Percentiles rank a stretch among this genome's conserved stretches.
phyloP scores from a whole-genome alignment of 2,329 filamentous ascomycete genomes.

The Hypoxylon sp. region DNA sequence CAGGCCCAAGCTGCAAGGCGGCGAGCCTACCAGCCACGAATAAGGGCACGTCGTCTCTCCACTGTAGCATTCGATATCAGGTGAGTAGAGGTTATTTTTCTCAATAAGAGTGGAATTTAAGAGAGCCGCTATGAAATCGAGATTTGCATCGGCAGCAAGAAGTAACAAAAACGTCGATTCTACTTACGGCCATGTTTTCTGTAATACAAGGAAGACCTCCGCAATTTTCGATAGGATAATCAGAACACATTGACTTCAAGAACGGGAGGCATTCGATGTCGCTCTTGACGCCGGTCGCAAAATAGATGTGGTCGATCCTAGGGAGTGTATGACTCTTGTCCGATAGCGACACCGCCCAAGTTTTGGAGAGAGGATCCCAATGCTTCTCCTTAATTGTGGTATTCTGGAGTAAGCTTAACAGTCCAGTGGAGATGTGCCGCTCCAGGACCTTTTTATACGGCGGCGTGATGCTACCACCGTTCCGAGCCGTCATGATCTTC shows the following conservation, averaged over 20 bases:
- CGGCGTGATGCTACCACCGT: slow-evolving; percentile 83
- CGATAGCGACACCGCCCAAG: slow-evolving; percentile 59
- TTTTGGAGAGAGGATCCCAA: slow-evolving; percentile 64
- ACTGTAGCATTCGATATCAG: slow-evolving; percentile 57
- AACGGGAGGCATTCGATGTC: slow-evolving; percentile 74
- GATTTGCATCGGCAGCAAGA: background rate
- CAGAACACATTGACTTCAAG: slow-evolving; percentile 70
- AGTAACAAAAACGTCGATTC: background rate
- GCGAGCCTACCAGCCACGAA: slow-evolving; percentile 80
- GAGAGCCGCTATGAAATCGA: background rate
- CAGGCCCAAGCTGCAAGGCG: slow-evolving; percentile 77
- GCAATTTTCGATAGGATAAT: slow-evolving; percentile 73
- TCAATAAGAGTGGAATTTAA: background rate
- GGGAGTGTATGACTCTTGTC: slow-evolving; percentile 66
- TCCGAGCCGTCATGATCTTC: slow-evolving; percentile 76
- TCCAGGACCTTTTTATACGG: slow-evolving; percentile 77
- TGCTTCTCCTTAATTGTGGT: slow-evolving; percentile 68
- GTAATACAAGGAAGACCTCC: slow-evolving; percentile 81
- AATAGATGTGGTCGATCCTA: slow-evolving; percentile 77
- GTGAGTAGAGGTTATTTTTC: background rate
- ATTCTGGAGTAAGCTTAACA: slow-evolving; percentile 69
- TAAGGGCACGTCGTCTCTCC: slow-evolving; percentile 79
- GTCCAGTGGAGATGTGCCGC: slow-evolving; percentile 67
- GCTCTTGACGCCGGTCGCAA: slow-evolving; percentile 79
- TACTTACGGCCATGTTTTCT: slow-evolving; percentile 73